Percentiles rank a stretch among this genome's conserved stretches.
Conservation (phyloP, 108 stramenopile genomes). For the Ochromonas danica region DNA sequence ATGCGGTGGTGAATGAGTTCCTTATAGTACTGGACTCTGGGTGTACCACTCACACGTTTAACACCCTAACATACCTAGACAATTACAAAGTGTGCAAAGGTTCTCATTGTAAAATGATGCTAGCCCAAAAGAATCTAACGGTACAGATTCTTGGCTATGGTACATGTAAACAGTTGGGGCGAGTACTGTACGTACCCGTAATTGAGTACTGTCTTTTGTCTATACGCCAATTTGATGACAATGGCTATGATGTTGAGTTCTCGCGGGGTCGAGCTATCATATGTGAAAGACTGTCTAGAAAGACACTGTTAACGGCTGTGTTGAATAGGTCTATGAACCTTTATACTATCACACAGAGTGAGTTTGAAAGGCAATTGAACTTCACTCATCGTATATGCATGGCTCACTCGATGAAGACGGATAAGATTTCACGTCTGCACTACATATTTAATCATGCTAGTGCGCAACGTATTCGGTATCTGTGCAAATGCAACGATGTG, state of each 20-base stretch:
- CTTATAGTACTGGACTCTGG: not conserved
- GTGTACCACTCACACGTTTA: not conserved
- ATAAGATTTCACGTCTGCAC: not conserved
- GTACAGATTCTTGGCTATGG: not conserved
- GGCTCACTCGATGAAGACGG: not conserved
- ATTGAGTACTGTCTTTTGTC: not conserved
- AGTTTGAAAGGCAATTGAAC: not conserved
- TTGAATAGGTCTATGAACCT: not conserved
- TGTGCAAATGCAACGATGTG: not conserved
- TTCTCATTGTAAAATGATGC: not conserved
- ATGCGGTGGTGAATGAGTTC: not conserved
- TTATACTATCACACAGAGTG: not conserved
- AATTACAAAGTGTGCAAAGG: not conserved
- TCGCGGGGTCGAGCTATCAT: not conserved
- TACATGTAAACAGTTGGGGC: not conserved
- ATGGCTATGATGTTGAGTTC: not conserved
- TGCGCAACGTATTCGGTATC: not conserved
- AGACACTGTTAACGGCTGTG: not conserved
- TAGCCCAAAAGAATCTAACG: not conserved
- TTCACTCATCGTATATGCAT: not conserved
- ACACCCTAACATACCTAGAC: not conserved
- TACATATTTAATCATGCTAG: conserved; percentile 6
- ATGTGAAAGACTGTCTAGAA: not conserved
- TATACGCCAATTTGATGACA: not conserved
- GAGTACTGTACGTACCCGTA: not conserved